Evolutionary conservation across 2,329 filamentous ascomycete species (phyloP).

Genomic region (Blumeria hordei): DNA sequence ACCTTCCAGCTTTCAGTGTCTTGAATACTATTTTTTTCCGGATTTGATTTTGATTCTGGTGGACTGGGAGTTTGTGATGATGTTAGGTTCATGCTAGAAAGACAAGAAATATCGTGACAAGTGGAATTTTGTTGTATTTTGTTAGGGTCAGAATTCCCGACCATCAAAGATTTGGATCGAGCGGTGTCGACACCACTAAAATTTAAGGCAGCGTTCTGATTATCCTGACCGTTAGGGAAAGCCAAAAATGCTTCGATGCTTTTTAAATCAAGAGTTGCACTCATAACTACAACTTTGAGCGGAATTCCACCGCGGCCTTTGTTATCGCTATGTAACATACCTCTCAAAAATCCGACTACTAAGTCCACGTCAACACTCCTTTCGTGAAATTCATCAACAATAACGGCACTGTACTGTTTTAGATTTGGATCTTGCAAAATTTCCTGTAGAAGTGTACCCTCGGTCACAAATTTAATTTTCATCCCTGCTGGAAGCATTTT

Average conservation of each 20-base stretch:
- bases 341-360: conserved; percentile 66
- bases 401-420: conserved; percentile 63
- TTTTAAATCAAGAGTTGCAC: conserved; percentile 78
- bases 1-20: conserved; percentile 3
- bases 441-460: conserved; percentile 90
- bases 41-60: not conserved
- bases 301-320: conserved; percentile 44
- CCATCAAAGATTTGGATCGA: not conserved
- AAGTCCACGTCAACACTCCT: conserved; percentile 85
- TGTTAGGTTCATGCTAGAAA: conserved; percentile 9
- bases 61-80: conserved; percentile 4
- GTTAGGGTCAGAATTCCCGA: not conserved
- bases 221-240: conserved; percentile 9
- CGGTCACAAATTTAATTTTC: conserved; percentile 79
- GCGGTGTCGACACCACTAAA: not conserved
- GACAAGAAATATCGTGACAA: conserved; percentile 3
- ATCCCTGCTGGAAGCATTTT: conserved; percentile 62
- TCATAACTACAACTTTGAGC: conserved; percentile 87
- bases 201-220: conserved; percentile 8
- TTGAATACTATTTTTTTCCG: not conserved
- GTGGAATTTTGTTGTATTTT: conserved; percentile 5
- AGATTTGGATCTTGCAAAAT: conserved; percentile 67
- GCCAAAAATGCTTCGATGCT: conserved; percentile 53
- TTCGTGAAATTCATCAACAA: conserved; percentile 95
- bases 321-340: conserved; percentile 39